Base-by-base conservation (phyloP, 371 early-diverging fungal species). In the Catenaria anguillulae region DNA sequence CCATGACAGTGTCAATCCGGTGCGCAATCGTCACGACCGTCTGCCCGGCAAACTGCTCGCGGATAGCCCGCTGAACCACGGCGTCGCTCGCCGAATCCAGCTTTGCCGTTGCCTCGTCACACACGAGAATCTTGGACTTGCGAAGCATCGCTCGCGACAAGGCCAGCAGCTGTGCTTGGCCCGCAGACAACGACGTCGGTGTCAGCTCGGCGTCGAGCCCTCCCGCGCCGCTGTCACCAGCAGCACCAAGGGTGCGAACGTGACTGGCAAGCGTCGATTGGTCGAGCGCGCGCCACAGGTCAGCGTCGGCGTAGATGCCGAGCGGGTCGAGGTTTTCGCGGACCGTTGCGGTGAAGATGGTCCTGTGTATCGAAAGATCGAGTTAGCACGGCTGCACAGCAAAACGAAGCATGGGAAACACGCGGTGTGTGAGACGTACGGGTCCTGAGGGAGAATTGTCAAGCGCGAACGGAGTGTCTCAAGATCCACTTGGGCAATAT, bases 341-440 rank as follows among this genome's bases (percentile, higher is more conserved):
- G 12, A 78, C 48, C 0, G 71, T 76, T 56, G 82, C 93, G n/a
- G n/a, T n/a, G n/a, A n/a, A n/a, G n/a, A n/a, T n/a, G n/a, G n/a
- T n/a, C n/a, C n/a, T n/a, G n/a, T n/a, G n/a, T n/a, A n/a, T n/a
- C n/a, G n/a, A n/a, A n/a, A n/a, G n/a, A n/a, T n/a, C n/a, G n/a
- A n/a, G n/a, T n/a, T n/a, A n/a, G n/a, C n/a, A n/a, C n/a, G n/a
- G n/a, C n/a, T n/a, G n/a, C n/a, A n/a, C n/a, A n/a, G n/a, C n/a
- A n/a, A n/a, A n/a, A n/a, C n/a, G 23, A 77, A 93, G 93, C 36
- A 96, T 71, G 29, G 90, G 86, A 15, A 93, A 91, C 62, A 94
- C 97, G 37, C 86, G n/a, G n/a, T n/a, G n/a, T n/a, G n/a, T n/a
- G n/a, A n/a, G n/a, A n/a, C n/a, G n/a, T n/a, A n/a, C n/a, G n/a